Percentiles rank a stretch among this genome's conserved stretches.
Conservation (phyloP, 108 stramenopile genomes). For the Skeletonema potamos region DNA sequence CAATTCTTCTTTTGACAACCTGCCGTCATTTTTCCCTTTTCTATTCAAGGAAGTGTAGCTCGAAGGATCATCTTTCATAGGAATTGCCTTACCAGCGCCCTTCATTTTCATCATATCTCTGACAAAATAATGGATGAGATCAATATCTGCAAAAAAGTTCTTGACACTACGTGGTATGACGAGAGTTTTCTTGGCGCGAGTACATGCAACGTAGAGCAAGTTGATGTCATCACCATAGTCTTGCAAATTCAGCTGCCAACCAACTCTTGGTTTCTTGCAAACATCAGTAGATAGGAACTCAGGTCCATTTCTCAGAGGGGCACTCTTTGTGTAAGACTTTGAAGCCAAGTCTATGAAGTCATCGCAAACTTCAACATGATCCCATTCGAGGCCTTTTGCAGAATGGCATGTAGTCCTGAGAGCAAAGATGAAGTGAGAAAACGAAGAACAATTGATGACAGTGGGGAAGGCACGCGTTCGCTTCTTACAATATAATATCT, state of each 20-base stretch:
- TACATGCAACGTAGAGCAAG: constrained; percentile 32
- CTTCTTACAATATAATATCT: constrained; percentile 30
- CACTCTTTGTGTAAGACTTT: constrained; percentile 1
- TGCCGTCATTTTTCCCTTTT: constrained; percentile 5
- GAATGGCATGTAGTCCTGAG: constrained; percentile 30
- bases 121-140: constrained; percentile 19
- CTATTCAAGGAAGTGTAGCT: not conserved
- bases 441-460: too few species aligned
- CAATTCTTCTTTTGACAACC: constrained; percentile 25
- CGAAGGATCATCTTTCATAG: not conserved
- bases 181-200: constrained; percentile 30
- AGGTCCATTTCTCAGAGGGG: not conserved
- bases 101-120: constrained; percentile 7
- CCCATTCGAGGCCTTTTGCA: constrained; percentile 47
- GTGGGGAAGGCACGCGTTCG: too few species aligned
- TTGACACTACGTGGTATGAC: constrained; percentile 12
- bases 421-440: too few species aligned
- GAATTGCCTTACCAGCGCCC: not conserved
- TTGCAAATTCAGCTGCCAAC: constrained; percentile 22
- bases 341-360: constrained; percentile 20
- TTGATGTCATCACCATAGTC: constrained; percentile 20
- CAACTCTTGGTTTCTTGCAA: not conserved
- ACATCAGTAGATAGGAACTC: not conserved
- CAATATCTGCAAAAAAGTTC: constrained; percentile 8
- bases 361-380: constrained; percentile 37